Base-by-base conservation (phyloP, 257 asterid genomes). In the Nicotiana tabacum region DNA sequence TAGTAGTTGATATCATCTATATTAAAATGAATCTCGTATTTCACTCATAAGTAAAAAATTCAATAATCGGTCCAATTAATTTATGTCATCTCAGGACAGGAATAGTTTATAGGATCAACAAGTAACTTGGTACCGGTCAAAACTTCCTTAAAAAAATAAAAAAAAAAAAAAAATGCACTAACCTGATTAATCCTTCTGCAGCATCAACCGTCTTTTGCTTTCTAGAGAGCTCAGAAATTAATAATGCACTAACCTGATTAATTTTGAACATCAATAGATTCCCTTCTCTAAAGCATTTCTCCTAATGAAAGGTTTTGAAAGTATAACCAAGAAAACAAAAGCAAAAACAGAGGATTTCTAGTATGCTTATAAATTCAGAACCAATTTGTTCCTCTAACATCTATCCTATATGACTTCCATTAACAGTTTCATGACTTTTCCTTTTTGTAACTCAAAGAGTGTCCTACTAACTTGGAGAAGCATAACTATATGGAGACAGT, bases 51-150 rank as follows among this genome's bases (percentile, higher is more conserved):
- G 37, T 9, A 1, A 3, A 33, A 35, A 35, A 17, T 7, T 8
- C 33, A 70, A 10, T 10, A 21, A 37, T 37, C 21, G 33, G 9
- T 10, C 58, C 11, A 4, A n/a, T 6, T 43, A 27, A 69, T 10
- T 69, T 37, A 2, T 0, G 17, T 70, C 6, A 70, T 43, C 16
- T 70, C n/a, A 70, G 55, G n/a, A 43, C 13, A 55, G n/a, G 0
- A 70, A 70, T 39, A 70, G 4, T 70, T 70, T 70, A 39, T 70
- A 37, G 46, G 16, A 30, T 66, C 72, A 66, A 30, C 72, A 66
- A n/a, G 15, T 2, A 30, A 66, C 46, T 66, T 65, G 46, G 70
- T 65, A 29, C 9, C 96, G 90, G 60, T 21, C 24, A 21, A 21
- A 21, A 21, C 24, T 21, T 21, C 24, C 24, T 21, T 21, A 21